A percentile compares a stretch with the other conserved stretches of the same genome.
Conservation (phyloP, 78 protist genomes). For the Speleostelium caveatum region DNA sequence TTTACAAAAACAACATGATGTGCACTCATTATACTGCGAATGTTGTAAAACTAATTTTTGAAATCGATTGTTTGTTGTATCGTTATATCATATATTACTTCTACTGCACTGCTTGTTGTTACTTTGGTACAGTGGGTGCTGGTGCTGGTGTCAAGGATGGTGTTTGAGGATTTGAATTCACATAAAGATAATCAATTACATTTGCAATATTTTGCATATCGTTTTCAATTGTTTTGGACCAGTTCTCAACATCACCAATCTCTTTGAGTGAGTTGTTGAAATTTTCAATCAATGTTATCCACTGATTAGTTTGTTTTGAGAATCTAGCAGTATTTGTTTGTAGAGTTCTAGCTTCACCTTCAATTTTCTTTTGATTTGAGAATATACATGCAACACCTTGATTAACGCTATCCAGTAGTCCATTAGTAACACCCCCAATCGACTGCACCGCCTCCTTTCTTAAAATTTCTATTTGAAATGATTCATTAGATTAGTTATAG, state of each 20-base stretch:
- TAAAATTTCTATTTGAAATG: constrained; percentile 18
- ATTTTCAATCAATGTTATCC: constrained; percentile 60
- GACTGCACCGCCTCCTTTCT: constrained; percentile 66
- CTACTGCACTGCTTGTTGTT: not conserved
- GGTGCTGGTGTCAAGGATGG: constrained; percentile 36
- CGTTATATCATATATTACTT: too few species aligned
- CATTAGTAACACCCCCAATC: constrained; percentile 63
- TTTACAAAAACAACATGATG: too few species aligned
- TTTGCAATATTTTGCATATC: constrained; percentile 76
- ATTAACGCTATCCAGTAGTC: constrained; percentile 74
- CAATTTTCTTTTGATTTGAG: constrained; percentile 80
- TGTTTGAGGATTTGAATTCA: constrained; percentile 28
- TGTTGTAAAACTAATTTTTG: too few species aligned
- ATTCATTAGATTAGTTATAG: not conserved
- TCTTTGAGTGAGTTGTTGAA: constrained; percentile 78
- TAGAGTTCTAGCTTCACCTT: constrained; percentile 64
- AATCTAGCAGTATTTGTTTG: constrained; percentile 66
- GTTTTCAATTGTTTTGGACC: constrained; percentile 79
- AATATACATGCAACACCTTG: constrained; percentile 79
- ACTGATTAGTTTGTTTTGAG: constrained; percentile 75
- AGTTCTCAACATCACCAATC: constrained; percentile 85
- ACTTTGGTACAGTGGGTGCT: constrained; percentile 13
- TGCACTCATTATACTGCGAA: too few species aligned
- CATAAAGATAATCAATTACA: constrained; percentile 67
- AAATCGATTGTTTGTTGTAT: too few species aligned